phyloP scores from a whole-genome alignment of 2,329 filamentous ascomycete species.

The Alternaria sp. region DNA sequence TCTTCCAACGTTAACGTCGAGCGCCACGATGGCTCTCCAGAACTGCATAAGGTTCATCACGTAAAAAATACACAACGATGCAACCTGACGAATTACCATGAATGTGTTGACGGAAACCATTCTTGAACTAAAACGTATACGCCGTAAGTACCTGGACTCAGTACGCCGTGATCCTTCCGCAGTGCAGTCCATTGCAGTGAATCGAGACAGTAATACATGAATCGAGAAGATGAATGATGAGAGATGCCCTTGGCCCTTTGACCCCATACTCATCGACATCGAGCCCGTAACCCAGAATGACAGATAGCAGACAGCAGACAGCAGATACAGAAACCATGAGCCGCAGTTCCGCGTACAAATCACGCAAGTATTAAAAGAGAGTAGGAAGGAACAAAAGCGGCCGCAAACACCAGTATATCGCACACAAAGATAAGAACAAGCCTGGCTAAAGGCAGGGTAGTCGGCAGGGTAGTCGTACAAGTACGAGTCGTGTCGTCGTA shows the following conservation, averaged over 20 bases:
- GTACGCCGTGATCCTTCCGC: not conserved
- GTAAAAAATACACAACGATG: no score
- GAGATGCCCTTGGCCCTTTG: conserved; percentile 9
- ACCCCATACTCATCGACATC: conserved; percentile 16
- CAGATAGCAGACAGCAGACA: conserved; percentile 17
- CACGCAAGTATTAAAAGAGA: conserved; percentile 15
- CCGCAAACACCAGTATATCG: conserved; percentile 17
- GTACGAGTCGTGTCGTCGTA: conserved; percentile 29
- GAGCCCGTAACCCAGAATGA: conserved; percentile 14
- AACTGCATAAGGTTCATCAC: no score
- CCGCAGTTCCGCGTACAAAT: conserved; percentile 19
- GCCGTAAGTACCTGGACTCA: conserved; percentile 3
- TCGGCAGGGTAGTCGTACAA: conserved; percentile 34
- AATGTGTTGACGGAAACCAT: not conserved
- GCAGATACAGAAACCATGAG: conserved; percentile 22
- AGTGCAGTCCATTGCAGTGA: conserved; percentile 2
- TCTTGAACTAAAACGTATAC: conserved; percentile 10
- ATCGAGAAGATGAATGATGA: conserved; percentile 17
- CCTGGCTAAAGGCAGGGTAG: conserved; percentile 19
- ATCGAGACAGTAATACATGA: conserved; percentile 29
- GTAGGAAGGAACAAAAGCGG: not conserved
- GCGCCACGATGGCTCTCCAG: no score
- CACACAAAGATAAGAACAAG: conserved; percentile 10
- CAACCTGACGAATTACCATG: no score
- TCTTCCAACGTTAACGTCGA: no score